Base-by-base conservation (phyloP, 352 stramenopile species). In the Phytopythium helicoides region DNA sequence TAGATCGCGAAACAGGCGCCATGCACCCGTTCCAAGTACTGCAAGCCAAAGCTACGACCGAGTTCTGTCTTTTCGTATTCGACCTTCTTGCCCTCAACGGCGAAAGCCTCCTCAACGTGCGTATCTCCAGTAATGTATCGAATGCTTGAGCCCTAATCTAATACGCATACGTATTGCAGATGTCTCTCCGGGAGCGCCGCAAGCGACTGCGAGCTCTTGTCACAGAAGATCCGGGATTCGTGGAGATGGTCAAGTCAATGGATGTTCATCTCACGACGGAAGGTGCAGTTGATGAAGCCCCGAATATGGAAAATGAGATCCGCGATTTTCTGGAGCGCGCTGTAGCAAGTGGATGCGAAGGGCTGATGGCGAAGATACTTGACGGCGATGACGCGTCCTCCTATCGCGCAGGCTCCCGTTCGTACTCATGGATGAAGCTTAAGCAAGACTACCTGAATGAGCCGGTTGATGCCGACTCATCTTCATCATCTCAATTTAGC, bases 391-490 rank as follows among this genome's bases (percentile, higher is more conserved):
- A n/a, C 7, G 66, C 73, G 4, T 70, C 79, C 1, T 59, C 69
- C 45, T 94, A 94, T 57, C 78, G 76, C 48, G 79, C 84, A 23
- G 81, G 84, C 1, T 59, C 60, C 12, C 79, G 84, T 8, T 90
- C 84, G 14, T 90, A 88, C 48, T 77, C 77, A 36, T 94, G 84
- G 84, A 89, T 94, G 66, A 94, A 94, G 50, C 58, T 92, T 37
- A 94, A 94, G 52, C 76, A 89, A 26, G 84, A 94, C 56, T 92
- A 92, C 46, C 40, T 94, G 22, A 58, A 69, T 33, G 59, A 73
- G 19, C n/a, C 25, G 3, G 8, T n/a, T 25, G 14, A 58, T 0
- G 23, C 18, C 0, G 33, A 28, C 15, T 46, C 6, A 1, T 53
- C 46, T 5, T 39, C 36, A 33, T 65, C 31, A 6, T 34, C 35